Evolutionary conservation across 1,139 yeast genomes (phyloP).

Genomic region (Scheffersomyces quercinus): DNA sequence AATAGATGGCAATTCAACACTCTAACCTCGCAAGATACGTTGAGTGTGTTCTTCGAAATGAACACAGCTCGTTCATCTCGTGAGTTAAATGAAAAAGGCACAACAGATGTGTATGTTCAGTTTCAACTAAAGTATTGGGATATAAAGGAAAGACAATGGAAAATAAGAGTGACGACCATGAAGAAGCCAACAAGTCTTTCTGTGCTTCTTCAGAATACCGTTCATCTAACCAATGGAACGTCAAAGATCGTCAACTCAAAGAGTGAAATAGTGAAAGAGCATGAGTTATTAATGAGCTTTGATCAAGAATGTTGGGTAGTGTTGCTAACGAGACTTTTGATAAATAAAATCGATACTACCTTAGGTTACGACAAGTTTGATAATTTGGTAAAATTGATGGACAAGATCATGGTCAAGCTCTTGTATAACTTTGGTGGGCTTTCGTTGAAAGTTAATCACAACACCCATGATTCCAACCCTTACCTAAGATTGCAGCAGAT

Average conservation of each 20-base stretch:
- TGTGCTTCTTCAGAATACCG: conserved; percentile 14
- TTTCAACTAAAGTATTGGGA: conserved; percentile 35
- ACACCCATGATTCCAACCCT: conserved; percentile 21
- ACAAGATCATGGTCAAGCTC: conserved; percentile 26
- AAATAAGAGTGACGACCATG: conserved; percentile 30
- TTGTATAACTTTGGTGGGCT: conserved; percentile 35
- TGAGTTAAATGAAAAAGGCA: conserved; percentile 16
- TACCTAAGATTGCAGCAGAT: conserved; percentile 17
- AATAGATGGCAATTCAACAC: conserved; percentile 37
- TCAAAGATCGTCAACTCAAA: conserved; percentile 16
- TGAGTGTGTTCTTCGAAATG: conserved; percentile 35
- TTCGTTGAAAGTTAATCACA: conserved; percentile 12
- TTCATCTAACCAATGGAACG: conserved; percentile 16
- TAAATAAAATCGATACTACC: conserved; percentile 35
- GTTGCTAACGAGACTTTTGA: conserved; percentile 31
- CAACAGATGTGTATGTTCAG: conserved; percentile 29
- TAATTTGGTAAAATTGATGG: conserved; percentile 25
- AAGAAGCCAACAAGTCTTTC: conserved; percentile 32
- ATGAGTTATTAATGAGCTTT: conserved; percentile 28
- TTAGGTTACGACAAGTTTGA: conserved; percentile 38
- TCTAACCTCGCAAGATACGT: conserved; percentile 20
- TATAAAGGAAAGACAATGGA: conserved; percentile 17
- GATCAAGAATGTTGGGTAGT: conserved; percentile 33
- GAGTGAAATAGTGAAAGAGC: conserved; percentile 27
- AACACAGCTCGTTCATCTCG: conserved; percentile 26